Base-by-base conservation (phyloP, 495 filamentous ascomycete genomes). In the Friedmanniomyces simplex region DNA sequence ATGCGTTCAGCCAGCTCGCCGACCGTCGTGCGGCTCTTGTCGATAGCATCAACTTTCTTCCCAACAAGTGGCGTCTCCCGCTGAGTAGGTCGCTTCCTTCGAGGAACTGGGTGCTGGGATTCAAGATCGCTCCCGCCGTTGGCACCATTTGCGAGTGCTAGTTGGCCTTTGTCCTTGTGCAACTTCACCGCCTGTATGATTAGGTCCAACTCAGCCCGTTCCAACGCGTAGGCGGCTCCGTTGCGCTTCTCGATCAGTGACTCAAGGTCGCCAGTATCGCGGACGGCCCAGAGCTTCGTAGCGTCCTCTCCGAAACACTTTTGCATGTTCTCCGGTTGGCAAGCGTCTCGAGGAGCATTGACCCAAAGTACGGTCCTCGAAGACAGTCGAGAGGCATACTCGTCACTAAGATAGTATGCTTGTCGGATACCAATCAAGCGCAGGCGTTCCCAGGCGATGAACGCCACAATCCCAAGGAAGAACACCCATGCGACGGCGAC, bases 291-390 rank as follows among this genome's bases (percentile, higher is more conserved):
- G 2, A 82, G 72, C 21, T 77, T 77, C 36, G 76, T 80, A 2
- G 76, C 75, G 21, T 85, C 74, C 5, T 83, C 37, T 6, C 68
- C 63, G 37, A 71, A 70, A 37, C 43, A 60, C 42, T 57, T 18
- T 7, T 63, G 50, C n/a, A 68, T n/a, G 22, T 67, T 66, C 24
- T 65, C 51, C 30, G 62, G 37, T 37, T 63, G 53, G 10, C 66
- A 62, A 12, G 64, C 61, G 1, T 77, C 79, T 36, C 77, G 74
- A 0, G 84, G 83, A 0, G 84, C 81, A 16, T 79, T 84, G 55
- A 84, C 78, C 66, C 86, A 89, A 4, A 89, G 74, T 0, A 88
- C 82, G 0, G 84, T 87, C 36, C 82, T 70, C 0, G 84, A 81
- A 0, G 85, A 88, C 10, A 89, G 77, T 0, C 84, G 77, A 20